A percentile compares a stretch with the other conserved stretches of the same genome.
phyloP scores from a whole-genome alignment of 2,329 filamentous ascomycete species.

The Ophiostoma ulmi region DNA sequence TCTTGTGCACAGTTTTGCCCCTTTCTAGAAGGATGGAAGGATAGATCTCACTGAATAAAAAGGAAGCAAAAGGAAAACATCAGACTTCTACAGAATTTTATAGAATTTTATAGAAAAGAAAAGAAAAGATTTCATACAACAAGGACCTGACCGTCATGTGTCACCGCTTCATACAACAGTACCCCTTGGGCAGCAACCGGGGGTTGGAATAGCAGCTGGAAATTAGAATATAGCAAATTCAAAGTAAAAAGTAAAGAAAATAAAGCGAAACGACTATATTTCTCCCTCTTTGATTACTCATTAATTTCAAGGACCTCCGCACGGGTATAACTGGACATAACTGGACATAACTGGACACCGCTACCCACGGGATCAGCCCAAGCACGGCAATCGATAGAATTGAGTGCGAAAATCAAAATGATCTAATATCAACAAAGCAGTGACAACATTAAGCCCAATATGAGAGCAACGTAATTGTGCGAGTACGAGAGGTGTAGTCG shows the following conservation, averaged over 20 bases:
- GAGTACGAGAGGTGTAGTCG: neutral
- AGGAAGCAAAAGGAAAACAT: neutral
- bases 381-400: neutral
- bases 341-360: neutral
- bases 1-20: neutral
- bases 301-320: neutral
- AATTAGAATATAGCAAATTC: neutral
- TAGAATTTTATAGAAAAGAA: neutral
- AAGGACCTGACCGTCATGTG: neutral
- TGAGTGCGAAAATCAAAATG: neutral
- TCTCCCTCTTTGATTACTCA: neutral
- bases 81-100: neutral
- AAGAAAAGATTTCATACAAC: neutral
- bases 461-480: neutral
- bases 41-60: neutral
- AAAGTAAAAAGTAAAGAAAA: neutral
- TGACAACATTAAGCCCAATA: neutral
- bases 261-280: neutral
- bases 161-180: neutral
- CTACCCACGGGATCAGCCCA: neutral
- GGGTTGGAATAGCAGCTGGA: neutral
- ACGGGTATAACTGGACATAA: constrained; percentile 5
- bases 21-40: neutral
- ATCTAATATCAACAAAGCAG: neutral
- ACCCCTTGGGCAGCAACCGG: constrained; percentile 12